phyloP scores from a whole-genome alignment of 345 rosid genomes.

The Ricinus communis region DNA sequence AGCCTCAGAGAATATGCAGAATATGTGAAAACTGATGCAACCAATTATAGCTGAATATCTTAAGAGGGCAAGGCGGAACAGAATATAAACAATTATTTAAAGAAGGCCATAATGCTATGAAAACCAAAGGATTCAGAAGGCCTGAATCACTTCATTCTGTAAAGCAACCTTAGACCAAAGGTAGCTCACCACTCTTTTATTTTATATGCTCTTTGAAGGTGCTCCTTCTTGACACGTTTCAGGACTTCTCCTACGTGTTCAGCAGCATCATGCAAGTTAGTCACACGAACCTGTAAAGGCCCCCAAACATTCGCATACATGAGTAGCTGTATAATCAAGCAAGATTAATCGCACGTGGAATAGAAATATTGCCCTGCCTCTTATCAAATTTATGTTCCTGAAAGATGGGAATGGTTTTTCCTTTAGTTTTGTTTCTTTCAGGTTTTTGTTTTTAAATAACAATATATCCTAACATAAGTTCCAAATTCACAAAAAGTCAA shows the following conservation, averaged over 20 bases:
- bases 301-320: background rate
- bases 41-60: background rate
- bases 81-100: background rate
- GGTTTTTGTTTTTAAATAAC: background rate
- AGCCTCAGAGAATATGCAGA: background rate
- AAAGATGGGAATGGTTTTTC: background rate
- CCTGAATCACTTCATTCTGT: background rate
- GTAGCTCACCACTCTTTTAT: conserved; percentile 67
- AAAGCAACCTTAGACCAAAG: background rate
- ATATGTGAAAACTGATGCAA: background rate
- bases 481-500: background rate
- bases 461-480: background rate
- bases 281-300: conserved; percentile 64
- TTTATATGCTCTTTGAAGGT: conserved; percentile 84
- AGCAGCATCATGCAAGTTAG: conserved; percentile 83
- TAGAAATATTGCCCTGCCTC: background rate
- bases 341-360: background rate
- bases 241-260: conserved; percentile 91
- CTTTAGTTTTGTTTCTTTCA: background rate
- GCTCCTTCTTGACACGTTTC: conserved; percentile 86
- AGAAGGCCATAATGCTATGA: background rate
- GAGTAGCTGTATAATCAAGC: background rate
- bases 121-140: background rate
- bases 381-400: background rate
- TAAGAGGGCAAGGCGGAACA: background rate